These are phyloP conservation scores for Hebeloma cylindrosporum DNA, from an alignment of 768 basidiomycete genomes.

Conservation along the genomic window DNA sequence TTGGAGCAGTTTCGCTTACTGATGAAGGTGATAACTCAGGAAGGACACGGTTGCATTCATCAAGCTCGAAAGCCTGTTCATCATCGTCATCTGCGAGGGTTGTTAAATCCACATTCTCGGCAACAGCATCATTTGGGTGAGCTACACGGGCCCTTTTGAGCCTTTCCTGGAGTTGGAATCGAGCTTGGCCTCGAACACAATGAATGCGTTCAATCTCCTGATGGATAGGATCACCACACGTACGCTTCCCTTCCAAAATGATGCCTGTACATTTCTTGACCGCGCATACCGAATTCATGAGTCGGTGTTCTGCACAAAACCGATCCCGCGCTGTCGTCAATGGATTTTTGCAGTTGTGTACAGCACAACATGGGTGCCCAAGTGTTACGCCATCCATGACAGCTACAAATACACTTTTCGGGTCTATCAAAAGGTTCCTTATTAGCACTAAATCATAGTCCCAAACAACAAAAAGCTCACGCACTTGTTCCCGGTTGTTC, in stretches of 20 bases:
- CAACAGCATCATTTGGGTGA: constrained; percentile 6
- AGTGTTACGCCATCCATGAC: constrained; percentile 19
- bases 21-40: not conserved
- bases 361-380: constrained; percentile 10
- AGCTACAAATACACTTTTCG: constrained; percentile 9
- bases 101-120: constrained; percentile 1
- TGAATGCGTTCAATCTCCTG: constrained; percentile 7
- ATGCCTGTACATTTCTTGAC: not conserved
- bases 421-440: not conserved
- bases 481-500: no score
- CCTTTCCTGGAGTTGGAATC: constrained; percentile 1
- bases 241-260: not conserved
- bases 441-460: not conserved
- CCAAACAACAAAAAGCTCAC: not conserved
- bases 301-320: constrained; percentile 5
- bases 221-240: constrained; percentile 1
- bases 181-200: constrained; percentile 6
- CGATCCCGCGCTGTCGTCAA: constrained; percentile 2
- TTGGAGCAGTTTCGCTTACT: not conserved
- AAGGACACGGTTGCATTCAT: not conserved
- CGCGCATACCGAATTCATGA: not conserved
- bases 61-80: constrained; percentile 5
- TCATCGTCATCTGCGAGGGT: constrained; percentile 3
- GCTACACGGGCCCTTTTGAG: constrained; percentile 1
- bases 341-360: constrained; percentile 10